Conservation (phyloP, 208 protist genomes). For the Histomonas meleagridis region DNA sequence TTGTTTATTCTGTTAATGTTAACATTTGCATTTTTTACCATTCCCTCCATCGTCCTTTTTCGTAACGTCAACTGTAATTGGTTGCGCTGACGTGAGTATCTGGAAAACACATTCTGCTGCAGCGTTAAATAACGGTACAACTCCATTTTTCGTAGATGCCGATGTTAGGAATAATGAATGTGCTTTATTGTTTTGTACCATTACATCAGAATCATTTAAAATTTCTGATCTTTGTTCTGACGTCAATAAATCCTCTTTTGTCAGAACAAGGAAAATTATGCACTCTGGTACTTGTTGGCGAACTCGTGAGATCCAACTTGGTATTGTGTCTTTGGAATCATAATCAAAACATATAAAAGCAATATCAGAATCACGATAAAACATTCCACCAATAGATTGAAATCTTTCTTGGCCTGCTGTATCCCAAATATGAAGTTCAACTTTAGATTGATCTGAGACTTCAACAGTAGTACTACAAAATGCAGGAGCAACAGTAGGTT, state of each 20-base stretch:
- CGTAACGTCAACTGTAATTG: too few species aligned
- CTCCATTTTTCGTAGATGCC: neutral
- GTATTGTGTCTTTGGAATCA: neutral
- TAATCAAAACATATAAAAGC: conserved; percentile 10
- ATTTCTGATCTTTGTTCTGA: neutral
- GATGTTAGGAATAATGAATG: neutral
- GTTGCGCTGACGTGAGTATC: too few species aligned
- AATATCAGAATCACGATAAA: neutral
- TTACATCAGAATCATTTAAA: too few species aligned
- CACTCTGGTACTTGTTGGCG: neutral
- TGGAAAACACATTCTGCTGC: too few species aligned
- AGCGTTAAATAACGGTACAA: neutral
- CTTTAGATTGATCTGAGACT: neutral
- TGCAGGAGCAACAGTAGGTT: neutral
- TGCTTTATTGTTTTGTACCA: neutral
- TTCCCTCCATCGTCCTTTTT: too few species aligned
- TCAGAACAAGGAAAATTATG: neutral
- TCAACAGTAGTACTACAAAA: neutral
- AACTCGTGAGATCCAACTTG: conserved; percentile 12
- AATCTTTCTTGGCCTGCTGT: conserved; percentile 14
- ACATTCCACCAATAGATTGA: neutral
- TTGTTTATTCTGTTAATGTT: too few species aligned
- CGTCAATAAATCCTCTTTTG: neutral
- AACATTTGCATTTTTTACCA: too few species aligned
- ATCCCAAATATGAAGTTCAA: conserved; percentile 1